Percentiles rank a stretch among this genome's conserved stretches.
Evolutionary conservation across 1,139 yeast species (phyloP).

Genomic region (Pichia sp.): DNA sequence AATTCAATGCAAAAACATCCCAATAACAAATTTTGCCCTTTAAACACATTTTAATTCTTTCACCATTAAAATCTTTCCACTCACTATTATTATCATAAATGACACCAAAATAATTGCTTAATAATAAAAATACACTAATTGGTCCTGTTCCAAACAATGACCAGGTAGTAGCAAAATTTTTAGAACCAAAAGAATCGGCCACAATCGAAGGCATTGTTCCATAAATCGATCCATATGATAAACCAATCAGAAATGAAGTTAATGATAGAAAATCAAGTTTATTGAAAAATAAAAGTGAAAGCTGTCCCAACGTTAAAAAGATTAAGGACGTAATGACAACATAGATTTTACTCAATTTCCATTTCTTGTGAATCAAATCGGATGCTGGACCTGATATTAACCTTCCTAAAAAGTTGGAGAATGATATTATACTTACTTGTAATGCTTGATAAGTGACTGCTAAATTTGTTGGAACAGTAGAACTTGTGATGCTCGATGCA

Average conservation of each 20-base stretch:
- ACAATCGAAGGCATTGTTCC: conserved; percentile 78
- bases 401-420: conserved; percentile 63
- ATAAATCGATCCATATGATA: conserved; percentile 74
- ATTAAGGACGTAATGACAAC: conserved; percentile 48
- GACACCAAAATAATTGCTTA: conserved; percentile 39
- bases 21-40: conserved; percentile 38
- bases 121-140: conserved; percentile 34
- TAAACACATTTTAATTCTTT: conserved; percentile 30
- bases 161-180: conserved; percentile 74
- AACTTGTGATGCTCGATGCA: conserved; percentile 5
- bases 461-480: conserved; percentile 11
- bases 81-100: conserved; percentile 36
- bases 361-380: conserved; percentile 48
- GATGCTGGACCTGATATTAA: conserved; percentile 63
- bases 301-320: conserved; percentile 37
- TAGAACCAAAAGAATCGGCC: conserved; percentile 71
- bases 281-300: conserved; percentile 32
- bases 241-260: conserved; percentile 60
- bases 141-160: conserved; percentile 57
- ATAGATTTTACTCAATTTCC: conserved; percentile 62
- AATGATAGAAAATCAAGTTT: conserved; percentile 37
- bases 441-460: conserved; percentile 48
- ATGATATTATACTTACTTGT: conserved; percentile 67
- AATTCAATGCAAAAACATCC: conserved; percentile 35
- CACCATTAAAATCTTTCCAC: conserved; percentile 26